Conservation (phyloP, 1,284 basidiomycete species). For the Neonothopanus nambi region DNA sequence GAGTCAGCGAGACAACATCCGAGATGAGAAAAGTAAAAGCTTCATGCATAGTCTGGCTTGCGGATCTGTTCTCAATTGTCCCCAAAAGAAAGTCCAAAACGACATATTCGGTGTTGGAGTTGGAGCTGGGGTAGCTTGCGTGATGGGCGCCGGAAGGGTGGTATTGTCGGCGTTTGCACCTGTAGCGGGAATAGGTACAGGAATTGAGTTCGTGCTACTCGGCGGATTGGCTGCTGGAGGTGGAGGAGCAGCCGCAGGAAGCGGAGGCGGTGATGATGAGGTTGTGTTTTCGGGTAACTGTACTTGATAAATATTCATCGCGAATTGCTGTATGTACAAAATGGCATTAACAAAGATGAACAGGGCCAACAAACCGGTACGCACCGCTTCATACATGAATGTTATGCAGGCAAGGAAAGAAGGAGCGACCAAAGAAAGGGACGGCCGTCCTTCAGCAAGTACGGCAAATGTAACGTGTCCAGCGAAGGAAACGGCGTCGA, state of each 20-base stretch:
- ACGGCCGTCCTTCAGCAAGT: slow-evolving; percentile 75
- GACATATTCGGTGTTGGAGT: slow-evolving; percentile 29
- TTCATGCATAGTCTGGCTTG: slow-evolving; percentile 68
- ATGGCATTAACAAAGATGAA: slow-evolving; percentile 2
- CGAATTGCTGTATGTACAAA: slow-evolving; percentile 65
- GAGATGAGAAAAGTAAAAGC: neutral
- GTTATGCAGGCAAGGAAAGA: slow-evolving; percentile 76
- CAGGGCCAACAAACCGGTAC: slow-evolving; percentile 24
- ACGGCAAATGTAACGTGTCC: slow-evolving; percentile 86
- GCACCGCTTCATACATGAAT: slow-evolving; percentile 73
- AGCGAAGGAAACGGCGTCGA: slow-evolving; percentile 82
- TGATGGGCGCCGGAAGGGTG: neutral
- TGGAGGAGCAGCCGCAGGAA: slow-evolving; percentile 27
- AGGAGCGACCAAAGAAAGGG: slow-evolving; percentile 77
- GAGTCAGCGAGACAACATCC: slow-evolving; percentile 1
- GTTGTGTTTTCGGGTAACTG: slow-evolving; percentile 73
- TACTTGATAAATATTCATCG: slow-evolving; percentile 75
- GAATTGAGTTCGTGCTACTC: slow-evolving; percentile 12
- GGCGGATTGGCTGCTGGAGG: slow-evolving; percentile 14
- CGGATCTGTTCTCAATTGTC: slow-evolving; percentile 65
- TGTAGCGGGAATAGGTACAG: slow-evolving; percentile 2
- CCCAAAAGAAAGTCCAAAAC: slow-evolving; percentile 52
- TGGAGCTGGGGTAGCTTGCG: slow-evolving; percentile 19
- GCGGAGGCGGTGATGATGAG: slow-evolving; percentile 19
- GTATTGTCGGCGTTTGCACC: neutral